Evolutionary conservation across 805 yeast genomes (phyloP).

Genomic region (Lachancea meyersii): DNA sequence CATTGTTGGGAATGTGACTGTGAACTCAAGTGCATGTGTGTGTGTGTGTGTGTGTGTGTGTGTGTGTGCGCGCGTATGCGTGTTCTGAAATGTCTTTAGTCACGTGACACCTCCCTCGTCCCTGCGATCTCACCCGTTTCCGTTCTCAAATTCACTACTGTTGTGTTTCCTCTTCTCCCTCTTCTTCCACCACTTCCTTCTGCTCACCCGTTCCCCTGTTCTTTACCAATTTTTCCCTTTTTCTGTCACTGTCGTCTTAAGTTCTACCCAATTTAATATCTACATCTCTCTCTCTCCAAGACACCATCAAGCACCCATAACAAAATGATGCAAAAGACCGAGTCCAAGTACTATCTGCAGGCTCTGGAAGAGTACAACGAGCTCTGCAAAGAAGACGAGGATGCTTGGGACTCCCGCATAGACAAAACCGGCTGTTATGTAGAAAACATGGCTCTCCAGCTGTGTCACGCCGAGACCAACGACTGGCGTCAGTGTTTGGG

Average conservation of each 20-base stretch:
- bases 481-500: conserved; percentile 72
- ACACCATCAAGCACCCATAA: too few relatives aligned
- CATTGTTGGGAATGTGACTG: too few relatives aligned
- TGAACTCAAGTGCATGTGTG: too few relatives aligned
- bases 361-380: conserved; percentile 29
- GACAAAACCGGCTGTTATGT: conserved; percentile 67
- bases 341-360: conserved; percentile 24
- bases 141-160: too few relatives aligned
- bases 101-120: background rate
- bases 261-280: too few relatives aligned
- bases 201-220: background rate
- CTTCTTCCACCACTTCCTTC: background rate
- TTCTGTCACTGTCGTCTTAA: background rate
- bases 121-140: background rate
- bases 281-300: background rate
- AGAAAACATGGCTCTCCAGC: conserved; percentile 61
- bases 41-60: too few relatives aligned
- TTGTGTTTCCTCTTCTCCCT: too few relatives aligned
- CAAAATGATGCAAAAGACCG: conserved; percentile 2
- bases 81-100: too few relatives aligned
- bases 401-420: conserved; percentile 73
- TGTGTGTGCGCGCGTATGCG: too few relatives aligned
- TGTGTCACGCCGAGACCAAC: conserved; percentile 74
- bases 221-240: background rate
- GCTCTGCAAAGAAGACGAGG: conserved; percentile 49